Evolutionary conservation across 176 grass and related monocot genomes (phyloP), one percentile per base, ranked within the genome.

Genomic region (Rhynchospora breviuscula): DNA sequence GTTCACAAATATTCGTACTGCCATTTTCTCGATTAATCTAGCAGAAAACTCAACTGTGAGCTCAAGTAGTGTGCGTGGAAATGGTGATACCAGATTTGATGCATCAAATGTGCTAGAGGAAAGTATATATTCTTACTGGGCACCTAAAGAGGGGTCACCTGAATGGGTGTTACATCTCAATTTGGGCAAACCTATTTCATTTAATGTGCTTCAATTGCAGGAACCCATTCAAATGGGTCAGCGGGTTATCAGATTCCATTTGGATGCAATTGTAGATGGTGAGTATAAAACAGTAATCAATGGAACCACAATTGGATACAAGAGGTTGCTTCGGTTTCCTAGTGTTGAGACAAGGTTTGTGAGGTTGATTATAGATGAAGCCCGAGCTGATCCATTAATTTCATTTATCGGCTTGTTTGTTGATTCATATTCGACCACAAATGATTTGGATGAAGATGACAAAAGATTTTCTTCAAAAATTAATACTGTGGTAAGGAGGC

Each of bases 191-290:
- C 84, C 79, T 63, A 35, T 78, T 68, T 89, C 89, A 21, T 98
- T 98, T 85, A 95, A 95, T 61, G 61, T 95, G 69, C 81, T 98
- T 29, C 95, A 91, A 76, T 73, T 93, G 60, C 95, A 98, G 86
- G 95, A 98, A 59, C 95, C 95, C 71, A 91, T 98, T 86, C 91
- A 98, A 66, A 86, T 95, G 93, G 95, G 95, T 44, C 95, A 98
- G 80, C 95, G 95, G 58, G 86, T 95, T 9, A 88, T 93, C 5
- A 48, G 85, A 74, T 98, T 98, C 46, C 91, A 93, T 75, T 81
- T 95, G 71, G 91, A 90, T 78, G 81, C 84, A 65, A 58, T 93
- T 64, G 63, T 65, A 53, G 68, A 85, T 85, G 85, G 79, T 58
- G 69, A 83, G 25, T 98, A 91, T 89, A 82, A 87, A 82, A 95